These are phyloP conservation scores for Hygrocybe coccinea DNA, from an alignment of 768 basidiomycete species.

Conservation along the genomic window DNA sequence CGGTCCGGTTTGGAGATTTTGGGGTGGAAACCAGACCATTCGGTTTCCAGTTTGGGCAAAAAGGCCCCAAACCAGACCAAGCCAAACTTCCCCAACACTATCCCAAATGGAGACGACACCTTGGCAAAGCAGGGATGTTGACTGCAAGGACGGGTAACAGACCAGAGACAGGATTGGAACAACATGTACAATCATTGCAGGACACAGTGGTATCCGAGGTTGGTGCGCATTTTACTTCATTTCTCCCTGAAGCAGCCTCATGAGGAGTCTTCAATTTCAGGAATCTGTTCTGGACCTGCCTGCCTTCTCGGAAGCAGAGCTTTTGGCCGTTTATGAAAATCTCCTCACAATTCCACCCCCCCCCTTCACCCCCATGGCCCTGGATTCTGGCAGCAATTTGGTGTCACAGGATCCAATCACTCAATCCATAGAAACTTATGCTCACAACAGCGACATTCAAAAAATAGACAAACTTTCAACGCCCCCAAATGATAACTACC, in stretches of 20 bases:
- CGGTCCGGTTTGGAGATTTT: too few species aligned
- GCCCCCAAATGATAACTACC: too few species aligned
- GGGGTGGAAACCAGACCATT: too few species aligned
- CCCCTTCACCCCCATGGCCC: conserved; percentile 8
- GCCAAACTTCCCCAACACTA: too few species aligned
- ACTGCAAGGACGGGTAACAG: neutral
- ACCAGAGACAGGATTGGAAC: conserved; percentile 29
- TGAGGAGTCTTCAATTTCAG: conserved; percentile 20
- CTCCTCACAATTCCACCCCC: conserved; percentile 33
- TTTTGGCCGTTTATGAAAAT: conserved; percentile 41
- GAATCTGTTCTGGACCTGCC: conserved; percentile 28
- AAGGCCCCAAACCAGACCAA: too few species aligned
- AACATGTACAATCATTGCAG: conserved; percentile 34
- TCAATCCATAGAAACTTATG: too few species aligned
- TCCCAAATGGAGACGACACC: neutral
- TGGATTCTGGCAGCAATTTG: neutral
- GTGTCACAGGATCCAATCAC: too few species aligned
- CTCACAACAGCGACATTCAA: too few species aligned
- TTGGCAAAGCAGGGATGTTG: neutral
- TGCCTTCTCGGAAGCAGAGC: conserved; percentile 40
- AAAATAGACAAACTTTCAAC: too few species aligned
- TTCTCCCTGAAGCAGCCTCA: neutral
- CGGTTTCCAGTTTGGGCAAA: too few species aligned
- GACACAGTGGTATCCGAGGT: conserved; percentile 35
- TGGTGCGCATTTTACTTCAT: conserved; percentile 5